These are phyloP conservation scores for Pleoardoris graminearum DNA, from an alignment of 2,329 filamentous ascomycete species.

Conservation along the genomic window DNA sequence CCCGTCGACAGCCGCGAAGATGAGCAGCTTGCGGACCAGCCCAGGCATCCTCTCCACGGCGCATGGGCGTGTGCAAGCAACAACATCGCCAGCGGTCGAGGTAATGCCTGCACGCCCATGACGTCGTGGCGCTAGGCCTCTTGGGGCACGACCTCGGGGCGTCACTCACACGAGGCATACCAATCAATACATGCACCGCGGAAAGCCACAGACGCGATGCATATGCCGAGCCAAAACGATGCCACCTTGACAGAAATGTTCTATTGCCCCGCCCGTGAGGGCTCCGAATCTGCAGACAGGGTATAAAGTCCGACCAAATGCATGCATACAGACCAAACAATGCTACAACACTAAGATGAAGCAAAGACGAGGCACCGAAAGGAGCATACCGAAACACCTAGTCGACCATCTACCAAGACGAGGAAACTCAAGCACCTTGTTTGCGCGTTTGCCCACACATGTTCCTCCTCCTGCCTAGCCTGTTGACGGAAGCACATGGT, in stretches of 20 bases:
- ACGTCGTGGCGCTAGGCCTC: no score
- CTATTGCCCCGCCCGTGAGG: conserved; percentile 1
- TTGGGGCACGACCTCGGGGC: no score
- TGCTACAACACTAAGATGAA: no score
- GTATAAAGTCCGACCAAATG: neutral
- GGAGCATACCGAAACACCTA: neutral
- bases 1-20: conserved; percentile 81
- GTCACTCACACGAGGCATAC: no score
- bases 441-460: neutral
- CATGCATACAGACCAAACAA: neutral
- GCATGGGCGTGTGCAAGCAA: neutral
- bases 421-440: neutral
- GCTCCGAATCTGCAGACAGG: neutral
- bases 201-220: no score
- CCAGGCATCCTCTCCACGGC: conserved; percentile 66
- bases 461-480: neutral
- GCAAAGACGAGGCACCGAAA: neutral
- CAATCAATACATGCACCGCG: no score
- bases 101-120: no score
- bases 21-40: conserved; percentile 76
- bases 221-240: no score
- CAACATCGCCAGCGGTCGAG: no score
- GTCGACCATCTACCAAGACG: conserved; percentile 2
- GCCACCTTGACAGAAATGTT: no score
- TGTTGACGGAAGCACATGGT: neutral